A percentile compares a stretch with the other conserved stretches of the same genome.
Evolutionary conservation across 495 filamentous ascomycete species (phyloP).

Genomic region (Astrothelium subdiscretum): DNA sequence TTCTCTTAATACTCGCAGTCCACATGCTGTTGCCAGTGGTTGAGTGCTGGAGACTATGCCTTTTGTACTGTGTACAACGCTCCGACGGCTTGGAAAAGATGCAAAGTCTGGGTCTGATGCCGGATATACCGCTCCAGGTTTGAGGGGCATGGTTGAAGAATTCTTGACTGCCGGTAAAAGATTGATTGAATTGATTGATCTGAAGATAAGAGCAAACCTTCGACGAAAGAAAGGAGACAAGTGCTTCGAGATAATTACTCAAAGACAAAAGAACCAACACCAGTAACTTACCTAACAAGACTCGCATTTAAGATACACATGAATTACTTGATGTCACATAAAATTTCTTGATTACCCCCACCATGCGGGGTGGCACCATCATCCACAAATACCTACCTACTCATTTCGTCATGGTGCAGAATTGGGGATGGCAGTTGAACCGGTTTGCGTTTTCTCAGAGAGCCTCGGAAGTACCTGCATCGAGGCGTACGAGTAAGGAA

Average conservation of each 20-base stretch:
- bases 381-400: neutral
- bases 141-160: conserved; percentile 40
- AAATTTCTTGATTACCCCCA: neutral
- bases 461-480: neutral
- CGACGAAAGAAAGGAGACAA: neutral
- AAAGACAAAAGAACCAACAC: neutral
- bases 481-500: neutral
- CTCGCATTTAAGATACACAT: neutral
- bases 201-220: neutral
- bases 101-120: conserved; percentile 48
- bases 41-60: conserved; percentile 89
- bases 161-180: neutral
- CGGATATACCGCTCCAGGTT: conserved; percentile 50
- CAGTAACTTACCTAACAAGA: neutral
- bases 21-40: conserved; percentile 79
- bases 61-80: conserved; percentile 84
- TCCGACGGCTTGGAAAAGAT: conserved; percentile 73
- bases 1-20: conserved; percentile 66
- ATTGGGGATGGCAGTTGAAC: neutral
- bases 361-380: neutral
- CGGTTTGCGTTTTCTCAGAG: neutral
- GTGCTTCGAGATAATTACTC: too few species aligned
- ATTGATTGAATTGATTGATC: conserved; percentile 2
- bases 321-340: neutral
- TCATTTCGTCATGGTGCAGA: neutral